Evolutionary conservation across 768 basidiomycete genomes (phyloP), one percentile per base, ranked within the genome.

Genomic region (Agaricus blazei): DNA sequence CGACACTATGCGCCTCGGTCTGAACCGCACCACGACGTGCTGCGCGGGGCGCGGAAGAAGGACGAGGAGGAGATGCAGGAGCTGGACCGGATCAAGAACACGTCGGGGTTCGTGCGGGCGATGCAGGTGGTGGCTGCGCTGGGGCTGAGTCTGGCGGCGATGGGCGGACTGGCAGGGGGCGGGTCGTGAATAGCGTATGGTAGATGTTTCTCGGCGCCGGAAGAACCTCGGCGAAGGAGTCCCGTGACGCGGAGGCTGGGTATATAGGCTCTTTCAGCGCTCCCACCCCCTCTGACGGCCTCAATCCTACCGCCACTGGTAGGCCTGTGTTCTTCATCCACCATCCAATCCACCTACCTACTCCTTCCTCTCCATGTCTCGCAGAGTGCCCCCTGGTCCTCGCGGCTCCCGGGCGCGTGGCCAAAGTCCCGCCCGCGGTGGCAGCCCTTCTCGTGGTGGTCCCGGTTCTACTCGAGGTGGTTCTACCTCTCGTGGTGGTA

Each of bases 41-140:
- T 59, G 3, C 48, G 40, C 4, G 58, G 60, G 3, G 27, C 38
- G n/a, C 29, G 60, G 38, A 57, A 48, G 56, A 53, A 31, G 23
- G 46, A 51, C 9, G 60, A 61, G 42, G 60, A 61, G 9, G 27
- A 19, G 23, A 31, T 51, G 15, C 55, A 38, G 42, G 67, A 65
- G 34, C 49, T 64, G 12, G 63, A 69, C 12, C 56, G 58, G 28
- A 56, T 70, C 47, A 64, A 66, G 52, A 62, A 64, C 9, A 61
- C 63, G 51, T 69, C 68, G n/a, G 62, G 62, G 4, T 27, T 64
- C 6, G 56, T 59, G 52, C 58, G 72, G 28, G 70, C 69, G 2
- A 14, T 68, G 7, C 68, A 72, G 57, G 60, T 71, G 4, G 31
- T 67, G 5, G 62, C 60, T 15, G 45, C 66, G 37, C 41, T 70